Evolutionary conservation across 257 asterid species (phyloP).

Genomic region (Nemophila menziesii): DNA sequence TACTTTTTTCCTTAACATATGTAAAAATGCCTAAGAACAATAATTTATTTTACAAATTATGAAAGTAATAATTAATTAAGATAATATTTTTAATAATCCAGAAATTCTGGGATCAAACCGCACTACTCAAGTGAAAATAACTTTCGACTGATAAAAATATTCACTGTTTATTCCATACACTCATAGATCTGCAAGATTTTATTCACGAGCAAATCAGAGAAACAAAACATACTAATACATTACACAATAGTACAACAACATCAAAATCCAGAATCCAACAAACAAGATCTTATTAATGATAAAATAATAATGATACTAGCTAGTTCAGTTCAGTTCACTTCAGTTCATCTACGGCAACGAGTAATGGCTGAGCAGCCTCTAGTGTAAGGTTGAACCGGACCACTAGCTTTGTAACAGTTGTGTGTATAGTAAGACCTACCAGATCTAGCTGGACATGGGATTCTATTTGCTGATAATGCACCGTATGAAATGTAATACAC

Average conservation of each 20-base stretch:
- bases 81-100: no score
- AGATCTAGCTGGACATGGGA: constrained; percentile 78
- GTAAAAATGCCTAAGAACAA: no score
- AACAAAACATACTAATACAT: background rate
- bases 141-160: no score
- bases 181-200: background rate
- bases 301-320: background rate
- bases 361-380: constrained; percentile 89
- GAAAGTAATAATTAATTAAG: no score
- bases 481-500: constrained; percentile 69
- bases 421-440: constrained; percentile 83
- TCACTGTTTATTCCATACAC: background rate
- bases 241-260: no score
- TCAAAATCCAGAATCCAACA: no score
- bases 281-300: no score
- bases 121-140: no score
- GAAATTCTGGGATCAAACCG: no score
- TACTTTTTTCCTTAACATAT: no score
- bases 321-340: background rate
- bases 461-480: constrained; percentile 55
- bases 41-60: no score
- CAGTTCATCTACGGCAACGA: constrained; percentile 49
- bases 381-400: constrained; percentile 62
- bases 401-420: constrained; percentile 47
- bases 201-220: no score